Conservation (phyloP, 208 protist genomes). For the Trypanosoma lewisi region DNA sequence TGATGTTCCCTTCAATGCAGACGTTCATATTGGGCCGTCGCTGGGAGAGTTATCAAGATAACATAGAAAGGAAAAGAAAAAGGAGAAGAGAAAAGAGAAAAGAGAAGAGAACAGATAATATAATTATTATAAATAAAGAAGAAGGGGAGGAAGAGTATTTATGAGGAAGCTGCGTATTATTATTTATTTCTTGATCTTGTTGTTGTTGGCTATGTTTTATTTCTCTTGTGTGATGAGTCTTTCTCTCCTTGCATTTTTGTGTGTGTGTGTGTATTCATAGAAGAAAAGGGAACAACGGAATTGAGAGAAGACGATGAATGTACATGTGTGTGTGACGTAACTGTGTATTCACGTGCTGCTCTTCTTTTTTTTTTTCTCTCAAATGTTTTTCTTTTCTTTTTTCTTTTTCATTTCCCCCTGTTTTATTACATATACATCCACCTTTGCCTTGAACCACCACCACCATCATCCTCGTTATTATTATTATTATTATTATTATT, state of each 20-base stretch:
- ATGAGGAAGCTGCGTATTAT: neutral
- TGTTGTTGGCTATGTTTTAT: neutral
- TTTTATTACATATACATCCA: neutral
- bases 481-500: too few species aligned
- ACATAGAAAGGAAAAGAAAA: neutral
- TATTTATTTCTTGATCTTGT: neutral
- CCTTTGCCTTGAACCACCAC: neutral
- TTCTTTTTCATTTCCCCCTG: neutral
- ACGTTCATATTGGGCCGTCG: conserved; percentile 70
- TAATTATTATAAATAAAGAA: too few species aligned
- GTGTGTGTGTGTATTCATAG: neutral
- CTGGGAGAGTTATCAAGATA: conserved; percentile 69
- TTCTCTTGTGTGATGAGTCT: too few species aligned
- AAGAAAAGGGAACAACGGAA: too few species aligned
- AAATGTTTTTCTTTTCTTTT: neutral
- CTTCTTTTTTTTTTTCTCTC: neutral
- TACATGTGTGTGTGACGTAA: neutral
- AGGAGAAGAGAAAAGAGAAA: neutral
- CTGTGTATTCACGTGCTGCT: neutral
- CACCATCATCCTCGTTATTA: too few species aligned
- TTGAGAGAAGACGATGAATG: too few species aligned
- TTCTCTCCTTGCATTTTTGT: too few species aligned
- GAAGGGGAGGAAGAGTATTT: neutral
- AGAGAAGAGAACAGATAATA: neutral
- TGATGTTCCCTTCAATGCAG: conserved; percentile 83